Base-by-base conservation (phyloP, 1,284 basidiomycete genomes). In the Schizophyllum commune region DNA sequence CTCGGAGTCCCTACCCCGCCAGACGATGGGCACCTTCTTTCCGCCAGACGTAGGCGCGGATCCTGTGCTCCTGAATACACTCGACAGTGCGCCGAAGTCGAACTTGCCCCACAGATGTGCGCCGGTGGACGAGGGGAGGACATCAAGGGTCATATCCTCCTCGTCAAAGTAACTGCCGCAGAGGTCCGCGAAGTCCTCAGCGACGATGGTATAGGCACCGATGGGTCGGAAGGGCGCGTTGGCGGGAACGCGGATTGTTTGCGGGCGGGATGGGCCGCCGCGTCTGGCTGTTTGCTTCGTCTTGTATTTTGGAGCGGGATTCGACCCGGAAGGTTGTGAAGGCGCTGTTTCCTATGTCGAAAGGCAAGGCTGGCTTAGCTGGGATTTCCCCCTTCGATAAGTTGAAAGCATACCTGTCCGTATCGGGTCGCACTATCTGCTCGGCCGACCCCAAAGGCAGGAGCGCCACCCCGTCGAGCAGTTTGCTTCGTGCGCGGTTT, bases 31-130 rank as follows among this genome's bases (percentile, higher is more conserved):
- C 27, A 65, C 53, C 1, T 57, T 60, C 20, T 59, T 60, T 7
- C 69, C 65, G 17, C 63, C 56, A 13, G 52, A n/a, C 9, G 58
- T 62, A 0, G 68, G 65, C 17, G 62, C 63, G 2, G 62, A 6
- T 7, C 55, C 52, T 4, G 55, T 56, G 0, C 70, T 70, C 34
- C 71, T 65, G 52, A 71, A 64, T 52, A 70, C 58, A 0, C 71
- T 68, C n/a, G 62, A 62, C 8, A 69, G 58, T 19, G 68, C 58
- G 13, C 68, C 69, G 59, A 71, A 72, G n/a, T 70, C 60, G 55
- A 72, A 72, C 19, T 58, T 61, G 22, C 63, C 68, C 70, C 70
- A 73, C 32, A 71, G 64, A 53, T 69, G 69, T n/a, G 69, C 64
- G n/a, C 32, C 21, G 9, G 67, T 68, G 34, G 65, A 68, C 1